Evolutionary conservation across 2,329 filamentous ascomycete genomes (phyloP).

Genomic region (Thelonectria blattea): DNA sequence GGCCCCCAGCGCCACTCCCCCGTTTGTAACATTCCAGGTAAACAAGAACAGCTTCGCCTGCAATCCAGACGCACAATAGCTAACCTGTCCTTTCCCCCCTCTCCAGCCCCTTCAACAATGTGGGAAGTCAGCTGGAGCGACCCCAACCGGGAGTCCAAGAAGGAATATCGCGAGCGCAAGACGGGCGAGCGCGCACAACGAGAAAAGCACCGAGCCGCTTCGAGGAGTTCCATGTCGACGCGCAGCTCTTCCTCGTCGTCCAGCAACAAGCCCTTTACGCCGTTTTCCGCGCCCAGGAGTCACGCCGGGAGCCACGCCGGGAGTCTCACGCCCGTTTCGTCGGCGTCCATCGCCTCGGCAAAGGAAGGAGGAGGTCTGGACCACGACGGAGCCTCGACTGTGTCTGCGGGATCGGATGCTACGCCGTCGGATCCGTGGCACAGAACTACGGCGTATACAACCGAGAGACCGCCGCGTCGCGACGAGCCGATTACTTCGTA

Average conservation of each 20-base stretch:
- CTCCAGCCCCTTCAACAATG: constrained; percentile 22
- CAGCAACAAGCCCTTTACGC: neutral
- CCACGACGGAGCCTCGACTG: neutral
- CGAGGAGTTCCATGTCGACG: neutral
- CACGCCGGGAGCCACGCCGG: neutral
- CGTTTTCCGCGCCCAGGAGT: neutral
- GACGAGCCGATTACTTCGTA: neutral
- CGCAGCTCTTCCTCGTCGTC: neutral
- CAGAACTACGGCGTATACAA: neutral
- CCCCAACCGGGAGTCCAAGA: constrained; percentile 24
- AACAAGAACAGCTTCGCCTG: neutral
- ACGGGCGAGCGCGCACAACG: neutral
- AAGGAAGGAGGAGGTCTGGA: neutral
- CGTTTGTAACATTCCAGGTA: neutral
- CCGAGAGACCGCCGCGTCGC: neutral
- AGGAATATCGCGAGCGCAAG: constrained; percentile 30
- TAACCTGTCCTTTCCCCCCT: neutral
- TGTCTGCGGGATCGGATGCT: neutral
- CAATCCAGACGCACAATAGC: neutral
- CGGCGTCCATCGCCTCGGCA: neutral
- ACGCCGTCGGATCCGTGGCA: neutral
- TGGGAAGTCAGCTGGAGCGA: constrained; percentile 31
- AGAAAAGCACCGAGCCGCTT: neutral
- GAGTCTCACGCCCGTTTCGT: neutral
- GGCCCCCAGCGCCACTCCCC: neutral